Base-by-base conservation (phyloP, 1,139 yeast species). In the Saccharomyces hybrid region DNA sequence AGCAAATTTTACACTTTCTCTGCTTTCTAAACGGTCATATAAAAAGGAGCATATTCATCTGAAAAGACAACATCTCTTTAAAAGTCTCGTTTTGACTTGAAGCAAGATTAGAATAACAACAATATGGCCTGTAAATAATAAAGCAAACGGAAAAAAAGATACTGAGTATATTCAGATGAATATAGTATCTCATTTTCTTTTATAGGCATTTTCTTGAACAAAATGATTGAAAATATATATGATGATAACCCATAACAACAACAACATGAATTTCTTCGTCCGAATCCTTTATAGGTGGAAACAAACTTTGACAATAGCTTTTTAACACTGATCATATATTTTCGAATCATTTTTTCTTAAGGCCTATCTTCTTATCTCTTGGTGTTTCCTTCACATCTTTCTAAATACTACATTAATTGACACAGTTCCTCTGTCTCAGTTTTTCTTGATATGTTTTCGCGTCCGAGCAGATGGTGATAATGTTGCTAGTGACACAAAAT, bases 181-280 rank as follows among this genome's bases (percentile, higher is more conserved):
- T 9, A 13, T 38, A 5, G 4, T 38, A 38, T 38, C 44, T 38
- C 13, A 14, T 38, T 38, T n/a, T 38, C 44, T 3, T 4, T 16
- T 20, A 16, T 8, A 8, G 9, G 26, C 44, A 16, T 38, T 38
- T 2, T 38, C 44, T 38, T 38, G 13, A 25, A 0, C 25, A 4
- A 38, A 20, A 20, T 16, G 44, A 38, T 8, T 5, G 44, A 38
- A 38, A 34, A 50, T 53, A 54, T 52, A 46, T 56, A 69, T 73
- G 76, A 73, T 73, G 75, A 73, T 63, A 71, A 64, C 62, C 67
- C 55, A 52, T 64, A 68, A 71, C 73, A 72, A 72, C 75, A 73
- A 73, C 75, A 73, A 73, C 74, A 63, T 72, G 76, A 73, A 73
- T 73, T 73, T 73, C 76, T 73, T 73, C 76, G 72, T 68, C 76